Conservation (phyloP, 1,139 yeast genomes). For the Taphrina deformans region DNA sequence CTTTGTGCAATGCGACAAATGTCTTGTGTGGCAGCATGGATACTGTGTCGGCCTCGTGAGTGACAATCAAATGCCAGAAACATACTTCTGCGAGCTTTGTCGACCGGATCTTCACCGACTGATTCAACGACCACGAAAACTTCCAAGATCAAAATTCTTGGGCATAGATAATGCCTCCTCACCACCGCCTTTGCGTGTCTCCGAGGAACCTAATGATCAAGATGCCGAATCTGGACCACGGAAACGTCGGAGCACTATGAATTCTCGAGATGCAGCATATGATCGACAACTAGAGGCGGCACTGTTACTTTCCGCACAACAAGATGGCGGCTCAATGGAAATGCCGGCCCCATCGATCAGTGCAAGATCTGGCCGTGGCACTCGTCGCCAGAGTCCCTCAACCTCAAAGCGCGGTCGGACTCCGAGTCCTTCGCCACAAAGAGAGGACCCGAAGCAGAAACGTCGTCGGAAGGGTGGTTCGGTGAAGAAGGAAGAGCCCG, state of each 20-base stretch:
- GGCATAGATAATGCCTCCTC: conserved; percentile 17
- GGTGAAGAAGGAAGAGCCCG: conserved; percentile 13
- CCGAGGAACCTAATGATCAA: background rate
- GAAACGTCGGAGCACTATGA: conserved; percentile 44
- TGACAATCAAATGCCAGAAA: conserved; percentile 50
- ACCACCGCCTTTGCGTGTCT: background rate
- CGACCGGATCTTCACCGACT: conserved; percentile 49
- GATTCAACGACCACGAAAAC: conserved; percentile 18
- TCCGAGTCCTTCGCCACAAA: conserved; percentile 19
- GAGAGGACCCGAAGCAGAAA: conserved; percentile 14
- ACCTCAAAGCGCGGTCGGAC: conserved; percentile 23
- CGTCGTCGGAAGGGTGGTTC: conserved; percentile 21
- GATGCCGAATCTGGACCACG: conserved; percentile 20
- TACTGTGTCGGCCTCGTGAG: conserved; percentile 59
- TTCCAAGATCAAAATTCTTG: background rate
- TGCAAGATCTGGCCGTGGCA: conserved; percentile 26
- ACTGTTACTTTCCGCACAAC: conserved; percentile 27
- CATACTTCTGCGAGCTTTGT: conserved; percentile 56
- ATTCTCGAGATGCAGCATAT: conserved; percentile 55
- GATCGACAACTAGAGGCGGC: conserved; percentile 31
- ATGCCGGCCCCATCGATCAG: conserved; percentile 13
- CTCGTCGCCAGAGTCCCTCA: conserved; percentile 15
- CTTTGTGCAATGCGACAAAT: conserved; percentile 77
- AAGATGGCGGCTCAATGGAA: conserved; percentile 1
- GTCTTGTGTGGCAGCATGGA: conserved; percentile 84